A percentile compares a stretch with the other conserved stretches of the same genome.
Evolutionary conservation across 768 basidiomycete genomes (phyloP).

Genomic region (Pulveroboletus frians): DNA sequence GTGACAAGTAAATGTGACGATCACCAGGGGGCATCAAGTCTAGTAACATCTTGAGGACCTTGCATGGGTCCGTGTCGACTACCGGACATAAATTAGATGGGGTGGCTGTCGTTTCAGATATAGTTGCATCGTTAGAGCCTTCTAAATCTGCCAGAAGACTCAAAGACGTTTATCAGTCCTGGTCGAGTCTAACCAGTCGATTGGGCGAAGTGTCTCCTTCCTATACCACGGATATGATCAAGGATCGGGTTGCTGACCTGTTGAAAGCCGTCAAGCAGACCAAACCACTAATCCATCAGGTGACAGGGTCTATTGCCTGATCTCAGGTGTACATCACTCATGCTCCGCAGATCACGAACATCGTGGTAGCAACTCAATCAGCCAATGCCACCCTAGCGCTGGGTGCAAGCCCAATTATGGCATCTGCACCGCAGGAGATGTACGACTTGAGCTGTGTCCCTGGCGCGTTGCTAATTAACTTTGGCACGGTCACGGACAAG

Average conservation of each 20-base stretch:
- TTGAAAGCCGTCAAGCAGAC: slow-evolving; percentile 46
- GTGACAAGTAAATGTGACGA: not conserved
- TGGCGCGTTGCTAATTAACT: slow-evolving; percentile 76
- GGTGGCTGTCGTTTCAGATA: slow-evolving; percentile 85
- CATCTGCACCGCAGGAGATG: slow-evolving; percentile 78
- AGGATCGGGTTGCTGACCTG: slow-evolving; percentile 43
- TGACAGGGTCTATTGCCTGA: slow-evolving; percentile 16
- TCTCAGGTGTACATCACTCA: not conserved
- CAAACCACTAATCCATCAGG: slow-evolving; percentile 81
- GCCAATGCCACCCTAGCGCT: slow-evolving; percentile 87
- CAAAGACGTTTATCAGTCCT: slow-evolving; percentile 34
- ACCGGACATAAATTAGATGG: slow-evolving; percentile 65
- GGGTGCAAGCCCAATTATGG: slow-evolving; percentile 93
- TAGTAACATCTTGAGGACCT: slow-evolving; percentile 65
- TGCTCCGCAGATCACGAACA: slow-evolving; percentile 71
- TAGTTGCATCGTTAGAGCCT: slow-evolving; percentile 63
- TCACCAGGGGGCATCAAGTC: slow-evolving; percentile 78
- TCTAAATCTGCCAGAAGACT: slow-evolving; percentile 44
- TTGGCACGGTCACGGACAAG: slow-evolving; percentile 71
- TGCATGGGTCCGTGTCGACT: slow-evolving; percentile 64
- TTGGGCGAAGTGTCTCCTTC: not conserved
- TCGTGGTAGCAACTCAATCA: slow-evolving; percentile 82
- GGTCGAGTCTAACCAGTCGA: slow-evolving; percentile 9
- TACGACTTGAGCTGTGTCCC: slow-evolving; percentile 63
- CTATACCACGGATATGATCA: slow-evolving; percentile 34